A percentile compares a stretch with the other conserved stretches of the same genome.
Conservation (phyloP, 768 basidiomycete genomes). For the Saitozyma podzolica region DNA sequence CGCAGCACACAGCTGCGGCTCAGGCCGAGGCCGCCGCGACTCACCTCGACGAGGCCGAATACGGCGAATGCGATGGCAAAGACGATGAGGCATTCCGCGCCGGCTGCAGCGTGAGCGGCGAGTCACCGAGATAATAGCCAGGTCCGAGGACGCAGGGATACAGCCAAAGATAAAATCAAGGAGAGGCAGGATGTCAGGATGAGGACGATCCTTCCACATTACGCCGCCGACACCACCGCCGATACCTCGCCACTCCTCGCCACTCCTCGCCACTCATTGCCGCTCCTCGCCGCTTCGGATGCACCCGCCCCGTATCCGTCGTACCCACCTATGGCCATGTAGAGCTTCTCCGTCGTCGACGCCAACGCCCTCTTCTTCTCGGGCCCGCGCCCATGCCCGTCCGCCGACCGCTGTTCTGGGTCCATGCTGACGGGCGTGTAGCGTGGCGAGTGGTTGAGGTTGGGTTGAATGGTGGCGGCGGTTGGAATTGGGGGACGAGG, state of each 20-base stretch:
- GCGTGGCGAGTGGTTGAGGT: background rate
- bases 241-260: too few relatives aligned
- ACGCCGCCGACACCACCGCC: background rate
- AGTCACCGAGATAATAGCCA: background rate
- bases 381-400: conserved; percentile 7
- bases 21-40: background rate
- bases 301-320: too few relatives aligned
- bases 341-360: conserved; percentile 32
- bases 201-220: too few relatives aligned
- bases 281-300: too few relatives aligned
- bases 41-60: conserved; percentile 31
- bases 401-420: background rate
- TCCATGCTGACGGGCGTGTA: conserved; percentile 6
- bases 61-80: conserved; percentile 28
- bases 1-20: too few relatives aligned
- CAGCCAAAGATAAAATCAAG: background rate
- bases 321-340: conserved; percentile 37
- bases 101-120: conserved; percentile 13
- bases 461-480: background rate
- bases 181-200: background rate
- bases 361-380: conserved; percentile 15
- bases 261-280: too few relatives aligned
- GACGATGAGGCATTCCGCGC: conserved; percentile 29
- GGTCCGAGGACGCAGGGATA: background rate
- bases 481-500: background rate